Evolutionary conservation across 1,284 basidiomycete species (phyloP).

Genomic region (Ustilago tritici): DNA sequence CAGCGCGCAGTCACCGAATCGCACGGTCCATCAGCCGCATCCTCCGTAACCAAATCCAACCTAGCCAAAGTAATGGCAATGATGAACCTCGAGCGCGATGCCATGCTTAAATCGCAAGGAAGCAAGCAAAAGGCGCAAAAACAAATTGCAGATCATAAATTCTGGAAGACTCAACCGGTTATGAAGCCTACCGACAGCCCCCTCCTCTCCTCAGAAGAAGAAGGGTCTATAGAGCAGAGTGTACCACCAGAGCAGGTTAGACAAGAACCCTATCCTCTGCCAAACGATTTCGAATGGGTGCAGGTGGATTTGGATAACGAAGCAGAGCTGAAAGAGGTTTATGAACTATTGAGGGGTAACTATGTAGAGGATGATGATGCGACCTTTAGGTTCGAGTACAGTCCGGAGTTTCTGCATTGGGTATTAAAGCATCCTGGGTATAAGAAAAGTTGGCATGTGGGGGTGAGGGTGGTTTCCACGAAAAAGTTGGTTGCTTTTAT

Average conservation of each 20-base stretch:
- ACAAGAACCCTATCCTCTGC: conserved; percentile 87
- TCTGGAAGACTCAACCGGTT: conserved; percentile 77
- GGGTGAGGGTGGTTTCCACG: conserved; percentile 86
- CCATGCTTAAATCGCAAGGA: conserved; percentile 57
- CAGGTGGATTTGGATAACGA: conserved; percentile 83
- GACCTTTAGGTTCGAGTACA: conserved; percentile 95
- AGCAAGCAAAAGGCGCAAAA: conserved; percentile 56
- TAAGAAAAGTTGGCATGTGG: conserved; percentile 92
- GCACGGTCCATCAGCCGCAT: conserved; percentile 55
- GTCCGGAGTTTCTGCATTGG: conserved; percentile 94
- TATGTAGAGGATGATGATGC: conserved; percentile 98
- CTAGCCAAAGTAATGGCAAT: conserved; percentile 60
- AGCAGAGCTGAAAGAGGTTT: conserved; percentile 85
- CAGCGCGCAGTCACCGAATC: conserved; percentile 46
- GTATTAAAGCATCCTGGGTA: conserved; percentile 94
- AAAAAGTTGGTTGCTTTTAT: conserved; percentile 96
- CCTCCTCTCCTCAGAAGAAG: conserved; percentile 66
- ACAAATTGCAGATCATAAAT: conserved; percentile 65
- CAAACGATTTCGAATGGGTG: conserved; percentile 93
- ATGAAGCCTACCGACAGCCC: conserved; percentile 77
- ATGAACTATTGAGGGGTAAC: conserved; percentile 89
- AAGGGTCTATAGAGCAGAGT: conserved; percentile 90
- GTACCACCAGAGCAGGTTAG: conserved; percentile 83
- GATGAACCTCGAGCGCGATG: conserved; percentile 60
- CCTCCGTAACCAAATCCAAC: conserved; percentile 51